Percentiles rank a stretch among this genome's conserved stretches.
Conservation (phyloP, 805 yeast species). For the Candida insectorum region DNA sequence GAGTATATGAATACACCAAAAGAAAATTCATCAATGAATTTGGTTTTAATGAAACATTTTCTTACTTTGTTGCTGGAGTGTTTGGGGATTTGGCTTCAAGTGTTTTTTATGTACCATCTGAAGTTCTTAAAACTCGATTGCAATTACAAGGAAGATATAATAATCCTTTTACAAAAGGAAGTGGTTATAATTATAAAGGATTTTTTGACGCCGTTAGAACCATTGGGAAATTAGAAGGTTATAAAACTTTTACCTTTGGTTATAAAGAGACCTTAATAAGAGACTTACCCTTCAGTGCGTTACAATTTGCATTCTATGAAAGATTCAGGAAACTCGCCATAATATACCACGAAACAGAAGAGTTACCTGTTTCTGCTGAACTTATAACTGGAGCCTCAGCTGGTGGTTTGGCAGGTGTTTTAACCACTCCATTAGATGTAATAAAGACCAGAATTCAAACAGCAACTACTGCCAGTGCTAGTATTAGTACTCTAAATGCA, state of each 20-base stretch:
- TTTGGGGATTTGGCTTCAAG: constrained; percentile 92
- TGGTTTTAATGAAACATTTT: constrained; percentile 68
- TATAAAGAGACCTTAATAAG: constrained; percentile 91
- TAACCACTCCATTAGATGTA: constrained; percentile 91
- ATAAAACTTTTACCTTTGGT: constrained; percentile 76
- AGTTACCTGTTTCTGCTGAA: constrained; percentile 59
- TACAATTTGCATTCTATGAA: constrained; percentile 95
- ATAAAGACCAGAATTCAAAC: constrained; percentile 93
- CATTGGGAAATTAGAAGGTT: constrained; percentile 69
- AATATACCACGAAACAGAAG: constrained; percentile 29
- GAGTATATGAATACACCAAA: constrained; percentile 82
- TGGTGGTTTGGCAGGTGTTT: constrained; percentile 85
- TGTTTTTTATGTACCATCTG: constrained; percentile 89
- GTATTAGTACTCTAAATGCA: constrained; percentile 28
- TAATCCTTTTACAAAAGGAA: constrained; percentile 63
- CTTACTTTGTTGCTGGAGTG: constrained; percentile 83
- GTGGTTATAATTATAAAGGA: constrained; percentile 87
- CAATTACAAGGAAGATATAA: constrained; percentile 89
- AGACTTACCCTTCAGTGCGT: constrained; percentile 92
- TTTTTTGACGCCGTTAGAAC: constrained; percentile 65
- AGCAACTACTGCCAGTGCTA: constrained; percentile 42
- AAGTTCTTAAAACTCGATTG: constrained; percentile 86
- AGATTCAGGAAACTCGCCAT: constrained; percentile 65
- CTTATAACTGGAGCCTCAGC: constrained; percentile 91
- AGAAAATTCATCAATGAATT: constrained; percentile 61